Conservation (phyloP, 805 yeast species). For the Ogataea wickerhamii region DNA sequence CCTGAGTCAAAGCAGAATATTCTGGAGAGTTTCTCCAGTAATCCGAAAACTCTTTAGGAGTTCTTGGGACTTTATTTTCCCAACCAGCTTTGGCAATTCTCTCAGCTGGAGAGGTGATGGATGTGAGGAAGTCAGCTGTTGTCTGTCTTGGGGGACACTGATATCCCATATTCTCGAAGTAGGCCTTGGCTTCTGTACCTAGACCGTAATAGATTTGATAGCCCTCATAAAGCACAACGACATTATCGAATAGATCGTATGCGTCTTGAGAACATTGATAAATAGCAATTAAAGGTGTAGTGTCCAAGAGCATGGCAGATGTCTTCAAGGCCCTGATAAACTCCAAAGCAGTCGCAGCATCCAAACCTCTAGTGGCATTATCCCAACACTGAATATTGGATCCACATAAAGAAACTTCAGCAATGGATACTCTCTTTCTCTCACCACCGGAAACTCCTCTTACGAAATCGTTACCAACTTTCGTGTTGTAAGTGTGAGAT, state of each 20-base stretch:
- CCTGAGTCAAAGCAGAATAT: constrained; percentile 26
- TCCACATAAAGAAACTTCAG: constrained; percentile 44
- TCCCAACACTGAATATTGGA: constrained; percentile 54
- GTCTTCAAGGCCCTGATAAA: constrained; percentile 56
- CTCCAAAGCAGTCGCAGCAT: constrained; percentile 66
- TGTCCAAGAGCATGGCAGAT: constrained; percentile 46
- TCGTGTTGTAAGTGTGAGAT: constrained; percentile 52
- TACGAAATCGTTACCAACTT: constrained; percentile 59
- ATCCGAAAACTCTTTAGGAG: constrained; percentile 37
- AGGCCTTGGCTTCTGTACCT: constrained; percentile 36
- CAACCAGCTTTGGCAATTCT: constrained; percentile 30
- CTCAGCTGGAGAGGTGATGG: constrained; percentile 30
- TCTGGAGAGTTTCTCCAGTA: constrained; percentile 36
- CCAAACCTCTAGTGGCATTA: constrained; percentile 70
- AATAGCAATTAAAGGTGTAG: constrained; percentile 52
- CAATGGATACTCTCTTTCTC: constrained; percentile 61
- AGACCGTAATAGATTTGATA: constrained; percentile 41
- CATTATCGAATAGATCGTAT: constrained; percentile 42
- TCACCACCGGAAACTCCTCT: constrained; percentile 71
- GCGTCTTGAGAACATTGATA: constrained; percentile 44
- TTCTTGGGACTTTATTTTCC: constrained; percentile 36
- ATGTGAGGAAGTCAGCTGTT: constrained; percentile 44
- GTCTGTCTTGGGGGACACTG: constrained; percentile 46
- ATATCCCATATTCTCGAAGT: constrained; percentile 42
- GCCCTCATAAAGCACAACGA: constrained; percentile 40